These are phyloP conservation scores for Austroboletus eburneus DNA, from an alignment of 768 basidiomycete species.

Conservation along the genomic window DNA sequence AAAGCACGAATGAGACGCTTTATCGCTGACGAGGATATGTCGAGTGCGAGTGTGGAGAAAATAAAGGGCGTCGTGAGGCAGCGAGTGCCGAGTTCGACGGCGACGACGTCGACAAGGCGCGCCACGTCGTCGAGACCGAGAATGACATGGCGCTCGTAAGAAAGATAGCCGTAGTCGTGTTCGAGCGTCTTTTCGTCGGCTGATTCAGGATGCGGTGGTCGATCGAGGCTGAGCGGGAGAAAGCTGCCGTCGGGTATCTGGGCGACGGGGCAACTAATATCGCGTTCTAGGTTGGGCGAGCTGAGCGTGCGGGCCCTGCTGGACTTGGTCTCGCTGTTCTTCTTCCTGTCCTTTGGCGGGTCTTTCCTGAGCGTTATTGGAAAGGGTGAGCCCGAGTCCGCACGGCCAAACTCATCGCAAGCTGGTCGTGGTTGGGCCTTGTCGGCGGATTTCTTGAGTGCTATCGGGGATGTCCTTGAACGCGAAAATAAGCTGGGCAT, in stretches of 20 bases:
- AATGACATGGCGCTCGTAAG: slow-evolving; percentile 67
- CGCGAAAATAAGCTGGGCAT: slow-evolving; percentile 79
- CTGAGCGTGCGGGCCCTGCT: slow-evolving; percentile 43
- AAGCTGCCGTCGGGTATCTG: slow-evolving; percentile 49
- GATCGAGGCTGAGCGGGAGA: slow-evolving; percentile 49
- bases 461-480: slow-evolving; percentile 56
- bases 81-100: slow-evolving; percentile 64
- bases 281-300: slow-evolving; percentile 33
- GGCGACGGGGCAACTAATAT: slow-evolving; percentile 34
- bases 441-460: slow-evolving; percentile 38
- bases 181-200: slow-evolving; percentile 37
- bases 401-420: slow-evolving; percentile 66
- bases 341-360: slow-evolving; percentile 43
- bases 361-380: slow-evolving; percentile 42
- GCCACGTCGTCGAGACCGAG: slow-evolving; percentile 72
- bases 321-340: slow-evolving; percentile 30
- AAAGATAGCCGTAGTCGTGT: slow-evolving; percentile 69
- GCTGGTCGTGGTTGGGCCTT: slow-evolving; percentile 17
- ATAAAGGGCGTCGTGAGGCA: slow-evolving; percentile 88
- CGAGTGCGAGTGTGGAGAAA: slow-evolving; percentile 85
- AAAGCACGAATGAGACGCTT: slow-evolving; percentile 78
- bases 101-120: slow-evolving; percentile 65
- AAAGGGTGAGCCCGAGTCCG: slow-evolving; percentile 29
- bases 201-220: slow-evolving; percentile 38
- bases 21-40: slow-evolving; percentile 71